A percentile compares a stretch with the other conserved stretches of the same genome.
phyloP scores from a whole-genome alignment of 148 eudicot genomes.

The Silene conica region DNA sequence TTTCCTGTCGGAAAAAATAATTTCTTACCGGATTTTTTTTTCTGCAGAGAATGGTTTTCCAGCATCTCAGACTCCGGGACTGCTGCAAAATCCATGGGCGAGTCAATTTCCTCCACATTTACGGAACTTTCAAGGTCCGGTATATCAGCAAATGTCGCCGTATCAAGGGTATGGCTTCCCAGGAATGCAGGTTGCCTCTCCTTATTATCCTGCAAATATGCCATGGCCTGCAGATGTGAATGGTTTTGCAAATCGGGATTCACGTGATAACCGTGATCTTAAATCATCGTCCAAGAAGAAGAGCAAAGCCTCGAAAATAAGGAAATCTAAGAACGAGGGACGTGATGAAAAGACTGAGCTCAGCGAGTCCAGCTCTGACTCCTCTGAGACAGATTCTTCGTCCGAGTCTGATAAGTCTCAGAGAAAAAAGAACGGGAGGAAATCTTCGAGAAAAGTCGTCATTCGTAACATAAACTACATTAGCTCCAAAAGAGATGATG shows the following conservation, averaged over 20 bases:
- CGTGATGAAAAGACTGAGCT: conserved; percentile 30
- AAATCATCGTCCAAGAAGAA: conserved; percentile 48
- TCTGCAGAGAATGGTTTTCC: conserved; percentile 39
- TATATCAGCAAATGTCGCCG: conserved; percentile 58
- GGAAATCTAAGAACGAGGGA: conserved; percentile 32
- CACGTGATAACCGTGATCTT: conserved; percentile 23
- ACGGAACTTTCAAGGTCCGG: conserved; percentile 52
- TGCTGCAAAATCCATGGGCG: conserved; percentile 52
- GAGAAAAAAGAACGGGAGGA: conserved; percentile 45
- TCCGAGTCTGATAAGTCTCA: conserved; percentile 28
- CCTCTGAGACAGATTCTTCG: conserved; percentile 48
- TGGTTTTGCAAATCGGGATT: conserved; percentile 38
- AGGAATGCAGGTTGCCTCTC: conserved; percentile 53
- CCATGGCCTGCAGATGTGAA: conserved; percentile 55
- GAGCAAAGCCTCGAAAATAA: conserved; percentile 32
- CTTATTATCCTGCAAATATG: conserved; percentile 53
- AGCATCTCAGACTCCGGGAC: conserved; percentile 32
- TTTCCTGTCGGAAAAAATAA: no score
- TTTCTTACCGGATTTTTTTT: no score
- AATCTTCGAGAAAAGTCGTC: conserved; percentile 61
- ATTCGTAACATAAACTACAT: conserved; percentile 77
- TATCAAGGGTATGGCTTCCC: conserved; percentile 61
- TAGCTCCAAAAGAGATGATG: conserved; percentile 50
- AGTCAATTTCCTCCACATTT: conserved; percentile 46
- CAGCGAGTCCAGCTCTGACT: conserved; percentile 47